Evolutionary conservation across 768 basidiomycete species (phyloP), one percentile per base, ranked within the genome.

Genomic region (Auricularia auricula-judae): DNA sequence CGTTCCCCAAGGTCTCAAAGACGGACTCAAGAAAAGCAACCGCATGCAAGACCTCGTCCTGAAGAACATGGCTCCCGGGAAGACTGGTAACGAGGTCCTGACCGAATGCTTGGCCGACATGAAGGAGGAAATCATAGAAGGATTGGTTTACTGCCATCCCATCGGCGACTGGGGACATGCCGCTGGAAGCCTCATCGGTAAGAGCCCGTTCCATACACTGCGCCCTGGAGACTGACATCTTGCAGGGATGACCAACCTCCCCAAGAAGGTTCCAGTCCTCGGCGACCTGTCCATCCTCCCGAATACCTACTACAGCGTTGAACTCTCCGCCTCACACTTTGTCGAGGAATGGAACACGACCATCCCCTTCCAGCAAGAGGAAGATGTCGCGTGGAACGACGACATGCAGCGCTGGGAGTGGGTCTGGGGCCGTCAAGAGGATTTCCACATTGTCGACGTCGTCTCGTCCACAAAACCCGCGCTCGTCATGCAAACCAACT

Each of bases 101-200:
- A 68, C 62, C 36, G 73, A 69, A 61, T 78, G 76, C 56, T 71
- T 79, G 43, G 72, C 70, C n/a, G 76, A 78, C 66, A 83, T 83
- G 81, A 72, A 74, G 63, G 54, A 64, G 11, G 79, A 81, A 68
- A 77, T 74, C 3, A 77, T 84, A 59, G 68, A 78, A 39, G 83
- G 83, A 0, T 77, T 79, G 67, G 77, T 83, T 36, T 84, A 79
- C 66, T 80, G 73, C 36, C 81, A 84, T 72, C 81, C 83, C 5
- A 83, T 84, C 51, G 80, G 83, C 33, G 82, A 82, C 67, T 83
- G 79, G 76, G 83, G 82, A 16, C 82, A 84, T 70, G 77, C 78
- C 47, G 78, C 82, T 14, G 82, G 82, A 2, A 76, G 79, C 58
- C 76, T 82, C 14, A 79, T 82, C 29, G 81, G 81, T 75, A 29